Evolutionary conservation across 176 grass and related monocot genomes (phyloP).

Genomic region (Hsuehochloa calcarea): DNA sequence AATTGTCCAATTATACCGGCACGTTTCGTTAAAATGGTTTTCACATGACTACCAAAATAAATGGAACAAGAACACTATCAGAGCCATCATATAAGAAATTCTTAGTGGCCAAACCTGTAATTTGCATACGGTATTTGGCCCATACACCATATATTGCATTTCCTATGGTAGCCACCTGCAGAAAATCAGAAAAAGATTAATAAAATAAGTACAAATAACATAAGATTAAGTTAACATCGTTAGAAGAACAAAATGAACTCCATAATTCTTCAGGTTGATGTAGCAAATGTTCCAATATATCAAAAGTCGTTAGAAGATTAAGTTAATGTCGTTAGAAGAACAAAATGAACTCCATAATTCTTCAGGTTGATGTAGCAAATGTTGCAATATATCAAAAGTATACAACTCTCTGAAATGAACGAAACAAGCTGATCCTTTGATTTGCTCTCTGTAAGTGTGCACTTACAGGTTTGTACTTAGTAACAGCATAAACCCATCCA

Average conservation of each 20-base stretch:
- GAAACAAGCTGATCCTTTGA: background rate
- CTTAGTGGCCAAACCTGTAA: constrained; percentile 55
- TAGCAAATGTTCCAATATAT: background rate
- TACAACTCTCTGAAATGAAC: constrained; percentile 14
- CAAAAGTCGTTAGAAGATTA: background rate
- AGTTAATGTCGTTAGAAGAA: background rate
- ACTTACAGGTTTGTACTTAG: constrained; percentile 95
- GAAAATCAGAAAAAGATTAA: constrained; percentile 15
- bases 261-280: background rate
- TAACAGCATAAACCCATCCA: constrained; percentile 95
- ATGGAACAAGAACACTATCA: background rate
- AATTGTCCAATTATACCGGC: background rate
- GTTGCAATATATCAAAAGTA: background rate
- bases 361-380: background rate
- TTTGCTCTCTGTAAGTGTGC: background rate
- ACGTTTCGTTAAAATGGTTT: background rate
- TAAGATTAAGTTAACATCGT: background rate
- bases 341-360: background rate
- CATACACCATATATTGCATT: constrained; percentile 86
- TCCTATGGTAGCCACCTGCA: constrained; percentile 73
- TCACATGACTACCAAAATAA: background rate
- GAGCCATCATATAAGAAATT: background rate
- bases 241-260: background rate
- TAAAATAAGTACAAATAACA: background rate
- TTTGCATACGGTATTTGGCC: constrained; percentile 92